Base-by-base conservation (phyloP, 768 basidiomycete species). In the Naganishia vaughanmartiniae region DNA sequence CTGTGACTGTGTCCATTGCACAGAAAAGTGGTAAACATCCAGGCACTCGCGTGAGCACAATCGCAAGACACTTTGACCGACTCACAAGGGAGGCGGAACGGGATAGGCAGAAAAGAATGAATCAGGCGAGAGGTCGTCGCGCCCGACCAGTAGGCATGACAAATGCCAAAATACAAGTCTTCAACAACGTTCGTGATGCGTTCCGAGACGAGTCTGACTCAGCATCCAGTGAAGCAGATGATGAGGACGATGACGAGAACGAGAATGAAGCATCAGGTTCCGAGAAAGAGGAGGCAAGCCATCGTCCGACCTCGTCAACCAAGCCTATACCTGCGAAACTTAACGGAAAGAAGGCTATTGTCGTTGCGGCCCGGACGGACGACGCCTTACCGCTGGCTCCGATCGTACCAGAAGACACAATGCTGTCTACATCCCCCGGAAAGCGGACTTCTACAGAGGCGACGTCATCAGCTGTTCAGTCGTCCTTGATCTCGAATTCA, bases 61-160 rank as follows among this genome's bases (percentile, higher is more conserved):
- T 96, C 17, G 87, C 93, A 12, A 88, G 90, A 74, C 92, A 96
- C 73, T 98, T 91, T 79, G 93, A 96, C 80, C 87, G 90, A 19
- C 85, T 96, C 36, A 78, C 80, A 19, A 76, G 81, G 3, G 87
- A 84, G 45, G 86, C 88, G 2, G 92, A 87, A 76, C 86, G 88
- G 24, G 81, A 82, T 26, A 73, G 81, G 2, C 79, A 78, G 68
- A 80, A 80, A 67, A 87, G 90, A 28, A 91, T 95, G 76, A 87
- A 89, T n/a, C 87, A 93, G 66, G 90, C 93, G 76, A 87, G 92
- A 45, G 90, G 90, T 14, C 89, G 88, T 73, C 87, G 90, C 54
- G 90, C 92, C 24, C 89, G 95, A 36, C 95, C 96, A 15, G 92
- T 98, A 17, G 90, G 90, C 24, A 89, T 89, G 30, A 89, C 93